These are phyloP conservation scores for Gentiana straminea DNA, from an alignment of 257 asterid species.

Conservation along the genomic window DNA sequence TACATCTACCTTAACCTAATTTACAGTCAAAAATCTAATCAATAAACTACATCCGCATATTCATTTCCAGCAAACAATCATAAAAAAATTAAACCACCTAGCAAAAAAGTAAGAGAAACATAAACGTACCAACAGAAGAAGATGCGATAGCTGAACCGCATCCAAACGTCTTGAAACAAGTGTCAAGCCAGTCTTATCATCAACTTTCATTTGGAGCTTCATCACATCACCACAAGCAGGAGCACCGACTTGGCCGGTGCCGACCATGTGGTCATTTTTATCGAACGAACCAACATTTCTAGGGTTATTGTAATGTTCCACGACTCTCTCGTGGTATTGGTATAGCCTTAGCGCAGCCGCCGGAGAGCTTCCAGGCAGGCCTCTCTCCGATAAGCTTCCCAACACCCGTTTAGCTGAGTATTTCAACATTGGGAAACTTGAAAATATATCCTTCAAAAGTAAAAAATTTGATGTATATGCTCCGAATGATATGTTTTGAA, in stretches of 20 bases:
- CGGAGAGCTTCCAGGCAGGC: conserved; percentile 10
- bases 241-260: conserved; percentile 97
- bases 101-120: neutral
- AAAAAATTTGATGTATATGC: too few species aligned
- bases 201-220: conserved; percentile 86
- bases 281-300: conserved; percentile 90
- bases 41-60: too few species aligned
- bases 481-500: too few species aligned
- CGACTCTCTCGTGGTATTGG: conserved; percentile 97
- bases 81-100: too few species aligned
- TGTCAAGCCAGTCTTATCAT: conserved; percentile 64
- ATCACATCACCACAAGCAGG: conserved; percentile 98
- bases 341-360: conserved; percentile 23
- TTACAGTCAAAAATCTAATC: too few species aligned
- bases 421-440: conserved; percentile 37
- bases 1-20: too few species aligned
- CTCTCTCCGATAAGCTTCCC: conserved; percentile 17
- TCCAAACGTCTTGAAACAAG: conserved; percentile 87
- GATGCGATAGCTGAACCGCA: conserved; percentile 97
- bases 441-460: too few species aligned
- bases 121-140: conserved; percentile 66
- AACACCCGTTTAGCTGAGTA: conserved; percentile 27
- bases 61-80: too few species aligned
- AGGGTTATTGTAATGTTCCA: conserved; percentile 90
- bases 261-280: conserved; percentile 62